These are phyloP conservation scores for Adenanthera pavonina DNA, from an alignment of 306 rosid species.

Conservation along the genomic window DNA sequence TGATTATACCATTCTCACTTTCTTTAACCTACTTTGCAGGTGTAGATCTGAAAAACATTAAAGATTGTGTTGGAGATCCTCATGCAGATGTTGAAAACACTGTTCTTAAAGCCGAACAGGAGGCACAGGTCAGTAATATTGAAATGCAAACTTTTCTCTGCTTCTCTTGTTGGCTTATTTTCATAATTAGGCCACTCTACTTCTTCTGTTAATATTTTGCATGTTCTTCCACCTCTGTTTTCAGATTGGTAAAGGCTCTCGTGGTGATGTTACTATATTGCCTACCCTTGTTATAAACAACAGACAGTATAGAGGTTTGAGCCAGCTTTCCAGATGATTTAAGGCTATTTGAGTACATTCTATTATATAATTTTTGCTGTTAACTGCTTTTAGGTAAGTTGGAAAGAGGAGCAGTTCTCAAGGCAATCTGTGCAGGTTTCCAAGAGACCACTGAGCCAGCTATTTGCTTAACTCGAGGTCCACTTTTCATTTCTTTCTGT, in stretches of 20 bases:
- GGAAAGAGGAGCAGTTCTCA: constrained; percentile 85
- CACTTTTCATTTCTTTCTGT: constrained; percentile 25
- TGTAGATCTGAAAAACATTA: constrained; percentile 68
- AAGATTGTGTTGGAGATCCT: constrained; percentile 76
- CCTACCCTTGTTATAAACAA: constrained; percentile 93
- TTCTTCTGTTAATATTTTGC: constrained; percentile 25
- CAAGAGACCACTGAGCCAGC: constrained; percentile 94
- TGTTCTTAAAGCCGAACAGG: constrained; percentile 85
- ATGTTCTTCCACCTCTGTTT: constrained; percentile 36
- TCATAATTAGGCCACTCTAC: constrained; percentile 15
- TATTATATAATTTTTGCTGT: background rate
- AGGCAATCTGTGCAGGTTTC: constrained; percentile 91
- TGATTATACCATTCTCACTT: constrained; percentile 7
- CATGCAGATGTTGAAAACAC: constrained; percentile 67
- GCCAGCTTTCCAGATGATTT: constrained; percentile 11
- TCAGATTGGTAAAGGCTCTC: constrained; percentile 87
- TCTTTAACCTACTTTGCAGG: constrained; percentile 50
- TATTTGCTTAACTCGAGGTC: constrained; percentile 88
- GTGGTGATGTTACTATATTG: constrained; percentile 94
- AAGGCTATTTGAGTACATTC: background rate
- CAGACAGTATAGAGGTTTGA: constrained; percentile 92
- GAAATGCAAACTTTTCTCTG: constrained; percentile 10
- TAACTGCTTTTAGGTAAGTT: constrained; percentile 63
- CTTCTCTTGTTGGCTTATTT: constrained; percentile 24
- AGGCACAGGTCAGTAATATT: constrained; percentile 68